Evolutionary conservation across 2,329 filamentous ascomycete genomes (phyloP).

Genomic region (Aspergillus ibericus): DNA sequence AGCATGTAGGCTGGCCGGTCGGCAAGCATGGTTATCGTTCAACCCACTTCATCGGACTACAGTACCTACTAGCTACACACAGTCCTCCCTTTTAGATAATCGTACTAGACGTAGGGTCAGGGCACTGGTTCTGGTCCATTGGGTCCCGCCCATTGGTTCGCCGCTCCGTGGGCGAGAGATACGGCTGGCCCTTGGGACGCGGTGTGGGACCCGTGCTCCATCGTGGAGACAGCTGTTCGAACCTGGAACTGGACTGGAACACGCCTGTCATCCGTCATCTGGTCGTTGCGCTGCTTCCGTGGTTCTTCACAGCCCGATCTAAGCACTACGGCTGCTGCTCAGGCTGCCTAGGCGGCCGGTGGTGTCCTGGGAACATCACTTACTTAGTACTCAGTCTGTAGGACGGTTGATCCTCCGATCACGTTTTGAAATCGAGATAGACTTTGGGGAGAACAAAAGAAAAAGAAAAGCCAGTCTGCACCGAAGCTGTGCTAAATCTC

Average conservation of each 20-base stretch:
- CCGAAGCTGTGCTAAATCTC: background rate
- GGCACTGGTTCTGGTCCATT: background rate
- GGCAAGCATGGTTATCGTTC: background rate
- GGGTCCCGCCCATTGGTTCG: slow-evolving; percentile 1
- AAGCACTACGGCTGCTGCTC: background rate
- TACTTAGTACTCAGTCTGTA: background rate
- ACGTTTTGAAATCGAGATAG: background rate
- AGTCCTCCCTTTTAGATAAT: background rate
- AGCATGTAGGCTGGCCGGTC: slow-evolving; percentile 4
- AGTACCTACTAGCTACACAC: background rate
- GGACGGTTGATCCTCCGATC: background rate
- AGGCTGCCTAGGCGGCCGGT: background rate
- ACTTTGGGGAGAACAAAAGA: background rate
- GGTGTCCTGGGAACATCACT: background rate
- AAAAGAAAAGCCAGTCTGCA: background rate
- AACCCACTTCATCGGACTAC: background rate
- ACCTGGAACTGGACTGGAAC: slow-evolving; percentile 12
- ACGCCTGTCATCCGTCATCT: slow-evolving; percentile 17
- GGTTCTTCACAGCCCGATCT: background rate
- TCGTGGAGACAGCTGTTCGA: slow-evolving; percentile 21
- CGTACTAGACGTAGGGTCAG: too few relatives aligned
- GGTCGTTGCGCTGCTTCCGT: slow-evolving; percentile 1
- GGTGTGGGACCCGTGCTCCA: slow-evolving; percentile 16
- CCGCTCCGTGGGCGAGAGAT: slow-evolving; percentile 11
- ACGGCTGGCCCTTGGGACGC: slow-evolving; percentile 10